Evolutionary conservation across 768 basidiomycete species (phyloP), one percentile per base, ranked within the genome.

Genomic region (Wakefieldia striispora): DNA sequence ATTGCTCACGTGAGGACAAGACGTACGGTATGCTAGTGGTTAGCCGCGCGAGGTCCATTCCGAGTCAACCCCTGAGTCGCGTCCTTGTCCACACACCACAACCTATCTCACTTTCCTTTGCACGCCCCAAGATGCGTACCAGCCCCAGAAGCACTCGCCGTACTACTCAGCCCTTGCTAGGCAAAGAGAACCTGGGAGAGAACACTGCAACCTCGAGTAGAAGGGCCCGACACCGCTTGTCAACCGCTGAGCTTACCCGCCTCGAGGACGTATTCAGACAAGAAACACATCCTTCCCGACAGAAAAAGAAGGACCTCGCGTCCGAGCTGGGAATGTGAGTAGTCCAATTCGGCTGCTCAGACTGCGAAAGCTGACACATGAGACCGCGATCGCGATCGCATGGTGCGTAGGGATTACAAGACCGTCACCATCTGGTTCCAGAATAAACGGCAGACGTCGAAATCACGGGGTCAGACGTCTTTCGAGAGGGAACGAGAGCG

Each of bases 351-450:
- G 13, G 31, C 13, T 13, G 4, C 27, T 29, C 27, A 33, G 31
- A 13, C 31, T 33, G 14, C 31, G 3, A 3, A 33, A 33, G 31
- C 31, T 33, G 31, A 33, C 14, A 12, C 29, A 33, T 14, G 8
- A 9, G 10, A 29, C 27, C 27, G 27, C 27, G 27, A 29, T 33
- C 31, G 31, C 7, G 31, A 33, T 33, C 31, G 31, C 2, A 6
- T 2, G n/a, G n/a, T 14, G 31, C 6, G 31, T 39, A 77, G 75
- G 64, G 71, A 75, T 33, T 60, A 74, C 60, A 77, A 75, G 63
- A 70, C 74, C 11, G 55, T 77, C 52, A 76, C 85, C n/a, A 83
- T 88, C 35, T 90, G 87, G 87, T 88, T 88, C 64, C 87, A 90
- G 68, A 90, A 90, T 65, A 87, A 82, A 67, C 82, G 87, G 14